Percentiles rank a stretch among this genome's conserved stretches.
Conservation (phyloP, 202 grass and related monocot species). For the Brachypodium distachyon region DNA sequence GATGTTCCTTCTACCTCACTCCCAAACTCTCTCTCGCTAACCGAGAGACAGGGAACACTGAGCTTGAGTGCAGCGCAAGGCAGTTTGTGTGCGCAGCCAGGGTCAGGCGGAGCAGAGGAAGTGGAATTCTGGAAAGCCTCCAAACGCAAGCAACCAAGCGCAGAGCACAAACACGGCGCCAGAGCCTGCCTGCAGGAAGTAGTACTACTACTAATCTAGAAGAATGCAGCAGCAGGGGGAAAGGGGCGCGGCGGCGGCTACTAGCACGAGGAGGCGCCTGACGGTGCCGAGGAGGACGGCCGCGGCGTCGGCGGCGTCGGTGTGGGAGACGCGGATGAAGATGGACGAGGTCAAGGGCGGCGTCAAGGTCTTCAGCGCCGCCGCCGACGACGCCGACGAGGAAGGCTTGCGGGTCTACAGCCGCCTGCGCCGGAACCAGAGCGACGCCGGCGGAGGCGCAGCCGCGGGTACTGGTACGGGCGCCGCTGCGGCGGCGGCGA, state of each 20-base stretch:
- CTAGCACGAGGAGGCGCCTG: constrained; percentile 37
- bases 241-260: neutral
- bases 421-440: constrained; percentile 71
- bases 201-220: neutral
- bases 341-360: constrained; percentile 95
- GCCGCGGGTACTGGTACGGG: neutral
- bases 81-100: neutral
- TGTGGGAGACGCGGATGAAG: constrained; percentile 90
- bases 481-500: constrained; percentile 31
- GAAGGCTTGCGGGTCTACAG: constrained; percentile 69
- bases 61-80: constrained; percentile 19
- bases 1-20: neutral
- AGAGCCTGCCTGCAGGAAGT: neutral
- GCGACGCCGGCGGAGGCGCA: constrained; percentile 17
- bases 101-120: neutral
- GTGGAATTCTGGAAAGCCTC: neutral
- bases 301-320: constrained; percentile 32
- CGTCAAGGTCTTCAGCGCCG: constrained; percentile 83
- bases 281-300: constrained; percentile 24
- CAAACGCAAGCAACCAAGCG: constrained; percentile 19
- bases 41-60: neutral
- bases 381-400: constrained; percentile 62
- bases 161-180: neutral
- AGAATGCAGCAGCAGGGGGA: constrained; percentile 21
- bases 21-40: neutral